Evolutionary conservation across 73 alveolate genomes (phyloP).

Genomic region (Paramecium octaurelia): DNA sequence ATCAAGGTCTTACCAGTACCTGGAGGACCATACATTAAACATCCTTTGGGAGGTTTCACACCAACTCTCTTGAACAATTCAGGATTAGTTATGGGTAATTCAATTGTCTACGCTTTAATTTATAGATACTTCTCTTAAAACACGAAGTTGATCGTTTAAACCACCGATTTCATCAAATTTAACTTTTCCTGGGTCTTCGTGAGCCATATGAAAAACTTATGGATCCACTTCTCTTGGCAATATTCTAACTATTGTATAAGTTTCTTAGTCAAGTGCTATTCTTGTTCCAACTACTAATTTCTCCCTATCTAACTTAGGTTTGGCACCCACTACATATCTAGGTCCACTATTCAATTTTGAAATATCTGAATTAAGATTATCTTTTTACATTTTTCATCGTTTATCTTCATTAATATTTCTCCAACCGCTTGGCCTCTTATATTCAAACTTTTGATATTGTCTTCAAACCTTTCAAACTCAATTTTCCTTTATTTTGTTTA

Average conservation of each 20-base stretch:
- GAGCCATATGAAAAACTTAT: conserved; percentile 95
- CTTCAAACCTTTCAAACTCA: conserved; percentile 87
- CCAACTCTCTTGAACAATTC: conserved; percentile 99
- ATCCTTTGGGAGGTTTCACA: conserved; percentile 99
- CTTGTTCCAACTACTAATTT: conserved; percentile 77
- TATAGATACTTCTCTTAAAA: conserved; percentile 80
- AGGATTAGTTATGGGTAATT: conserved; percentile 98
- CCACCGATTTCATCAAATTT: conserved; percentile 97
- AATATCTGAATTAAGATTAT: conserved; percentile 63
- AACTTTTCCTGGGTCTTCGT: conserved; percentile 97
- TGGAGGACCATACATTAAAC: conserved; percentile 99
- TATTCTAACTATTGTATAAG: conserved; percentile 97
- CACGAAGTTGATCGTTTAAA: conserved; percentile 93
- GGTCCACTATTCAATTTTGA: conserved; percentile 98
- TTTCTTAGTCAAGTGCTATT: conserved; percentile 76
- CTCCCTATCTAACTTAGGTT: conserved; percentile 88
- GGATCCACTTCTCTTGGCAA: conserved; percentile 99
- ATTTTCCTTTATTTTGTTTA: conserved; percentile 62
- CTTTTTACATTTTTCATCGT: conserved; percentile 76
- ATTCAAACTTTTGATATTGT: conserved; percentile 86
- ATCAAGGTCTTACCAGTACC: conserved; percentile 99
- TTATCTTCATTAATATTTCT: conserved; percentile 88
- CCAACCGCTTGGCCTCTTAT: conserved; percentile 97
- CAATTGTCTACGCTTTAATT: conserved; percentile 77
- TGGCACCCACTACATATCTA: conserved; percentile 97